Conservation (phyloP, 108 stramenopile genomes). For the Aurantiochytrium sp. region DNA sequence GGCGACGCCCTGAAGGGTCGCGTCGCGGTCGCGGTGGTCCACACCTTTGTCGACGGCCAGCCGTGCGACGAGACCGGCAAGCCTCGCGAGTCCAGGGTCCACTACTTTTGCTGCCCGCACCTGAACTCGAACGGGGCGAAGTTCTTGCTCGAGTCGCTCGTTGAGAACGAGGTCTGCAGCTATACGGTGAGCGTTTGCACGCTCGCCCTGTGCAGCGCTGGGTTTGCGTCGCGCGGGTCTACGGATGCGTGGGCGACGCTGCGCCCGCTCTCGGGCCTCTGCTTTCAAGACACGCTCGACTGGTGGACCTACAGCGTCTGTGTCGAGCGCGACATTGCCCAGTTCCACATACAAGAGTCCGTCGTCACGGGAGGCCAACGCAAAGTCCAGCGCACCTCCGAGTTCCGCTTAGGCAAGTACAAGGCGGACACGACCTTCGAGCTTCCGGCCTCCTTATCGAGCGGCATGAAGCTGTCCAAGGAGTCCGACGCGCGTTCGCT, state of each 20-base stretch:
- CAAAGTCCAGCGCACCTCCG: not conserved
- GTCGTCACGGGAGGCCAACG: not conserved
- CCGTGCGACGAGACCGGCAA: not conserved
- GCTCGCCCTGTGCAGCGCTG: not conserved
- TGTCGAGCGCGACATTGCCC: not conserved
- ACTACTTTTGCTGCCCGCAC: slow-evolving; percentile 21
- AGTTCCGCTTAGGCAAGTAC: not conserved
- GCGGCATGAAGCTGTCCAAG: not conserved
- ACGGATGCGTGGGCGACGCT: not conserved
- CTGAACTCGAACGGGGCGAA: not conserved
- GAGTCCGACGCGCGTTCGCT: not conserved
- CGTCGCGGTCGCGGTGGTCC: not conserved
- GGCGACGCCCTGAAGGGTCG: not conserved
- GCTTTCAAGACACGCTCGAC: not conserved
- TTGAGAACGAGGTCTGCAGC: not conserved
- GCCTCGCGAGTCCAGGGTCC: not conserved
- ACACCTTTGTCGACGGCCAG: not conserved
- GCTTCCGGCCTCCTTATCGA: not conserved
- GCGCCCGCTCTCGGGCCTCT: not conserved
- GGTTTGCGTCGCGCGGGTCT: not conserved
- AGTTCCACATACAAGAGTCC: not conserved
- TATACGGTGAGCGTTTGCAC: not conserved
- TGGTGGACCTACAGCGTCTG: slow-evolving; percentile 7
- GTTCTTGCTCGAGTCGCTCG: not conserved
- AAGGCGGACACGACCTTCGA: not conserved